Evolutionary conservation across 345 rosid species (phyloP).

Genomic region (Combretum micranthum): DNA sequence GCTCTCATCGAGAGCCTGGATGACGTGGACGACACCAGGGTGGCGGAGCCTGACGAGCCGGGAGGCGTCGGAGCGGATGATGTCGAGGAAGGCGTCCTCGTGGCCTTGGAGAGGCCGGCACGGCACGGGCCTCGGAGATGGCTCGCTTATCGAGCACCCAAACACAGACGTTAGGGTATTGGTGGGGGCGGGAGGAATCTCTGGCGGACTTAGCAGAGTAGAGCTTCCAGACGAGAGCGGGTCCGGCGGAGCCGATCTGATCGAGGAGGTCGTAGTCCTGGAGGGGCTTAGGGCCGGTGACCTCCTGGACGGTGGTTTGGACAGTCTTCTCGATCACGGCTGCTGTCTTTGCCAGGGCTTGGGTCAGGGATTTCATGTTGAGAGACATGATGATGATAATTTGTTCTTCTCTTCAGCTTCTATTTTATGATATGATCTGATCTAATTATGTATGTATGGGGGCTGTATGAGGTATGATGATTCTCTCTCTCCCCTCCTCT

Average conservation of each 20-base stretch:
- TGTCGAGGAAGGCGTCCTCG: conserved; percentile 79
- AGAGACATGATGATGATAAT: conserved; percentile 50
- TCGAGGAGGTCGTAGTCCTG: conserved; percentile 91
- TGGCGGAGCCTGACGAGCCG: conserved; percentile 83
- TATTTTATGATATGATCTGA: no score
- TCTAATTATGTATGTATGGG: no score
- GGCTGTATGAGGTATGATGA: no score
- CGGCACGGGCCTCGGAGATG: conserved; percentile 73
- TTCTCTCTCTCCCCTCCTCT: no score
- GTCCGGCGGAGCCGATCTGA: conserved; percentile 99
- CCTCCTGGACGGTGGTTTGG: conserved; percentile 96
- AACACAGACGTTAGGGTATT: conserved; percentile 87
- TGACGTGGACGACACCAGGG: conserved; percentile 94
- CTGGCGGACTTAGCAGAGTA: conserved; percentile 71
- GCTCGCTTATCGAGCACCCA: conserved; percentile 90
- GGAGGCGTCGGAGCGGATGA: conserved; percentile 78
- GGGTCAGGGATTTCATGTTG: conserved; percentile 85
- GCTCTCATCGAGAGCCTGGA: conserved; percentile 89
- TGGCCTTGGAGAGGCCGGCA: conserved; percentile 73
- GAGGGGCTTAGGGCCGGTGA: conserved; percentile 80
- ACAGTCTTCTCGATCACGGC: conserved; percentile 97
- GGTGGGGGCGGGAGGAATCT: conserved; percentile 65
- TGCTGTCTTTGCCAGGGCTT: conserved; percentile 94
- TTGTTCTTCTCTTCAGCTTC: no score
- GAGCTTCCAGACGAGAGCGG: conserved; percentile 92